A percentile compares a stretch with the other conserved stretches of the same genome.
Evolutionary conservation across 768 basidiomycete genomes (phyloP).

Genomic region (Crepidotus variabilis): DNA sequence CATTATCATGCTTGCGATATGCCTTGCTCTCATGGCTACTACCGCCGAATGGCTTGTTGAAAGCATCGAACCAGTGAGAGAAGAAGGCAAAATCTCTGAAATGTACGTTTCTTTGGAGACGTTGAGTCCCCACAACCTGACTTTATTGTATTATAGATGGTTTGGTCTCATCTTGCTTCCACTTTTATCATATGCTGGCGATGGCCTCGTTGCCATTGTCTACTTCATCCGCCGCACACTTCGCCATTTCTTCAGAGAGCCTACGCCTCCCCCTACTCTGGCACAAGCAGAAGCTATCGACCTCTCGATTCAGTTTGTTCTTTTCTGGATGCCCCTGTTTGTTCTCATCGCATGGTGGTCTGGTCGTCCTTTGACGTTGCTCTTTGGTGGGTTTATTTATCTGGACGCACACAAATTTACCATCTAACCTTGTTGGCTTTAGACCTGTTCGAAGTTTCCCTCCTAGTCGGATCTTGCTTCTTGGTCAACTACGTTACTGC

Average conservation of each 20-base stretch:
- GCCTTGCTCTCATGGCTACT: constrained; percentile 58
- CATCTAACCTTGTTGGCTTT: background rate
- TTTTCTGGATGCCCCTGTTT: constrained; percentile 79
- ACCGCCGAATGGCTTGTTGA: constrained; percentile 74
- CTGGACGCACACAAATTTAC: background rate
- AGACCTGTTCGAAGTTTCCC: constrained; percentile 69
- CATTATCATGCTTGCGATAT: constrained; percentile 44
- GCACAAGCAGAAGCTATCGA: constrained; percentile 73
- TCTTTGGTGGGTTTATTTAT: constrained; percentile 52
- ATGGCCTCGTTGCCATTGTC: constrained; percentile 57
- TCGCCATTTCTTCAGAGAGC: constrained; percentile 34
- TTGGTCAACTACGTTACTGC: constrained; percentile 79
- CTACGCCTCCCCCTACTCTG: constrained; percentile 47
- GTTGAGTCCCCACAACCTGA: no score
- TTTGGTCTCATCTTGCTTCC: constrained; percentile 42
- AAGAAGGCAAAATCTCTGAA: constrained; percentile 35
- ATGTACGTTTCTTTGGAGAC: constrained; percentile 38
- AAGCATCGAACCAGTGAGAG: constrained; percentile 53
- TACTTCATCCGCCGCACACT: constrained; percentile 49
- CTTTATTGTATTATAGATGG: constrained; percentile 38
- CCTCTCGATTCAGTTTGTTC: constrained; percentile 73
- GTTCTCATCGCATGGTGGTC: constrained; percentile 69
- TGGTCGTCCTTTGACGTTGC: constrained; percentile 51
- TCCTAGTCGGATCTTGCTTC: constrained; percentile 66
- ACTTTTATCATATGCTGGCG: constrained; percentile 68